Percentiles rank a stretch among this genome's conserved stretches.
phyloP scores from a whole-genome alignment of 1,284 basidiomycete genomes.

The Leccinum pseudoinsigne region DNA sequence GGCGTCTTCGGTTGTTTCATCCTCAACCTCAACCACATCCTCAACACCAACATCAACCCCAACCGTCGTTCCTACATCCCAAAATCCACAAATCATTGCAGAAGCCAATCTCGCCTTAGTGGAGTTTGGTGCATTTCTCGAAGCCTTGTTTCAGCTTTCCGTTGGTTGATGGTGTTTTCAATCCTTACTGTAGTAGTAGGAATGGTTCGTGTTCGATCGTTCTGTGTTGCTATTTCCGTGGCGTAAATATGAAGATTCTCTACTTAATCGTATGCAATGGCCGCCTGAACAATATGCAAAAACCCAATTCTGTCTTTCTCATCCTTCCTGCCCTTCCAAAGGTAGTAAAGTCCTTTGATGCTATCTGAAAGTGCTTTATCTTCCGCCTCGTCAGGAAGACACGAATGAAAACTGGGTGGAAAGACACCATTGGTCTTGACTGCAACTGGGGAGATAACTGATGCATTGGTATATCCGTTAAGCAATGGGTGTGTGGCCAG shows the following conservation, averaged over 20 bases:
- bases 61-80: conserved; percentile 7
- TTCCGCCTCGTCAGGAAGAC: conserved; percentile 7
- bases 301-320: conserved; percentile 21
- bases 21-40: conserved; percentile 5
- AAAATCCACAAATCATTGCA: conserved; percentile 22
- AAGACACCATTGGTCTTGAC: conserved; percentile 18
- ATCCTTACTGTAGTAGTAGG: not conserved
- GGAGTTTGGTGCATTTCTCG: conserved; percentile 25
- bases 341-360: conserved; percentile 35
- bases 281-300: conserved; percentile 30
- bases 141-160: conserved; percentile 12
- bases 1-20: conserved; percentile 7
- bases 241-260: conserved; percentile 4
- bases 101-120: conserved; percentile 29
- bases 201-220: not conserved
- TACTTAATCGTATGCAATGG: conserved; percentile 22
- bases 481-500: conserved; percentile 26
- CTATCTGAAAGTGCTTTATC: conserved; percentile 28
- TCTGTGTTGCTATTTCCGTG: conserved; percentile 1
- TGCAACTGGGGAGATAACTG: conserved; percentile 16
- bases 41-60: conserved; percentile 6
- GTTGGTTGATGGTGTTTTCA: not conserved
- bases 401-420: conserved; percentile 3
- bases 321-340: conserved; percentile 26
- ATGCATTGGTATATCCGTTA: conserved; percentile 12